Evolutionary conservation across 2,329 filamentous ascomycete species (phyloP).

Genomic region (Fusarium abutilonis): DNA sequence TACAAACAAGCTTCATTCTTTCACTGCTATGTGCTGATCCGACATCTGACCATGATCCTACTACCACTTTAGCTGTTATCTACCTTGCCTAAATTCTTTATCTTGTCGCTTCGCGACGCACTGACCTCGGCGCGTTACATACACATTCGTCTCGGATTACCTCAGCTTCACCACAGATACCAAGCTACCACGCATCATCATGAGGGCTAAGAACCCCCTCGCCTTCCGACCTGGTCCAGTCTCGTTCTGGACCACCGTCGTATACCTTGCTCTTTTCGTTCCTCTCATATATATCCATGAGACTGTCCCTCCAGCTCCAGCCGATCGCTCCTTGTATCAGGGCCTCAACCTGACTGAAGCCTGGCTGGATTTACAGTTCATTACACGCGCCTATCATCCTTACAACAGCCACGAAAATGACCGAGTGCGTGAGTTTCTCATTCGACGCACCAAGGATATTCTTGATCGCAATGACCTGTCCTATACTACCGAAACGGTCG

Average conservation of each 20-base stretch:
- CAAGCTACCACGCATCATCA: conserved; percentile 30
- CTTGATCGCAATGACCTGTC: conserved; percentile 67
- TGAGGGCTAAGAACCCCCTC: conserved; percentile 64
- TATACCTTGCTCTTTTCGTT: conserved; percentile 82
- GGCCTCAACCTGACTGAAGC: conserved; percentile 86
- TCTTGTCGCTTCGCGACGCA: conserved; percentile 9
- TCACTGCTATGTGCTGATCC: conserved; percentile 18
- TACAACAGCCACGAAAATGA: conserved; percentile 91
- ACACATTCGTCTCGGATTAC: not conserved
- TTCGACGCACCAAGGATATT: conserved; percentile 76
- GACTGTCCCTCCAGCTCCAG: conserved; percentile 74
- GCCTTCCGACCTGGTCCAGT: conserved; percentile 85
- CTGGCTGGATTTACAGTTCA: conserved; percentile 81
- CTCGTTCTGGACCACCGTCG: conserved; percentile 77
- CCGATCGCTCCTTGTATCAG: conserved; percentile 54
- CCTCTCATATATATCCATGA: conserved; percentile 79
- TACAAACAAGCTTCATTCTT: conserved; percentile 19
- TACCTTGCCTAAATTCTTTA: conserved; percentile 2
- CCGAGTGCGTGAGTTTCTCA: conserved; percentile 77
- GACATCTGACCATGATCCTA: conserved; percentile 18
- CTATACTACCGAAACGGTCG: conserved; percentile 55
- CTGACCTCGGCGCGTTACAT: conserved; percentile 15
- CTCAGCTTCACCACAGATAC: conserved; percentile 9
- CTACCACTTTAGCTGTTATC: conserved; percentile 18
- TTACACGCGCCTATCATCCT: conserved; percentile 83